Evolutionary conservation across 768 basidiomycete genomes (phyloP).

Genomic region (Boletus vinaceobasis): DNA sequence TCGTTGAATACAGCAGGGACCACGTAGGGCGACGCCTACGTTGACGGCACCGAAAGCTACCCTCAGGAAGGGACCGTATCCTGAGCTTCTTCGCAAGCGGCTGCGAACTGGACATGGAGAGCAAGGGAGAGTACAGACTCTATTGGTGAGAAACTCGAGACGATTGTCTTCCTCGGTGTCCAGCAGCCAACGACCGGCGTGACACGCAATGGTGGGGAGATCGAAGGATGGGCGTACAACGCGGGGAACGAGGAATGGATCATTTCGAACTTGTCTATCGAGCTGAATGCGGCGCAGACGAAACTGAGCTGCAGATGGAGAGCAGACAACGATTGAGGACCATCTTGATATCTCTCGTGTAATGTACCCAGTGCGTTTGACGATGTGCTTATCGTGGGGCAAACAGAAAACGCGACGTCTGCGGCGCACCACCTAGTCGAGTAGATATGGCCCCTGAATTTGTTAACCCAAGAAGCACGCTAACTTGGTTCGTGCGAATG

Average conservation of each 20-base stretch:
- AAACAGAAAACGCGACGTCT: too few relatives aligned
- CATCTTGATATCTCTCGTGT: background rate
- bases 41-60: conserved; percentile 67
- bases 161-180: conserved; percentile 59
- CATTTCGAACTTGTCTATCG: conserved; percentile 34
- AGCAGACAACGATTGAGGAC: background rate
- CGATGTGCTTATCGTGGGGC: too few relatives aligned
- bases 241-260: conserved; percentile 40
- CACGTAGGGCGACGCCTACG: conserved; percentile 58
- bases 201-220: conserved; percentile 34
- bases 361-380: too few relatives aligned
- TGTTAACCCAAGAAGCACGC: too few relatives aligned
- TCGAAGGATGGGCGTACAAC: conserved; percentile 41
- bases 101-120: conserved; percentile 37
- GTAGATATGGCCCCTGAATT: too few relatives aligned
- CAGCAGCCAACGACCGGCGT: conserved; percentile 41
- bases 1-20: conserved; percentile 45
- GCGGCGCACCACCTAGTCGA: too few relatives aligned
- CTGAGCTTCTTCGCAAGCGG: conserved; percentile 42
- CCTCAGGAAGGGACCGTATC: conserved; percentile 50
- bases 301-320: conserved; percentile 35
- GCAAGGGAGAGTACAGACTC: conserved; percentile 26
- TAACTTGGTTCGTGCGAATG: too few relatives aligned
- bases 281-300: conserved; percentile 39
- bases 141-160: conserved; percentile 45